Evolutionary conservation across 2,329 filamentous ascomycete genomes (phyloP).

Genomic region (Alternaria brassicicola): DNA sequence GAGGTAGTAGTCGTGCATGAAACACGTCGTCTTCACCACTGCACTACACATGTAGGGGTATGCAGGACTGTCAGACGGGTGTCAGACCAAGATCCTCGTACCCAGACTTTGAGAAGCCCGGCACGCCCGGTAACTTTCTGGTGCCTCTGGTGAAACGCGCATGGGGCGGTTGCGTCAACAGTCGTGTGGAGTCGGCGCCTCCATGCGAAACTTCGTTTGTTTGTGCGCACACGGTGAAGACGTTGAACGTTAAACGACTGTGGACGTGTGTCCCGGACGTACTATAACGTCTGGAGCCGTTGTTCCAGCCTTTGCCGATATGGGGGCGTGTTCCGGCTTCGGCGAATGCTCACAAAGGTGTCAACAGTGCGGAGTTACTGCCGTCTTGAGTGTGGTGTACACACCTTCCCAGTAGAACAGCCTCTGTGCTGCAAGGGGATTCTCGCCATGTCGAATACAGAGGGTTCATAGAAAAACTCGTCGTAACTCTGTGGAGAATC

Average conservation of each 20-base stretch:
- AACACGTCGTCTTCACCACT: conserved; percentile 6
- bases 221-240: conserved; percentile 9
- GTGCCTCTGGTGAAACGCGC: conserved; percentile 5
- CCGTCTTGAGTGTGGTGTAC: neutral
- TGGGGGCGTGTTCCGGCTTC: neutral
- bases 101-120: conserved; percentile 6
- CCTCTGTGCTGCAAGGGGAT: neutral
- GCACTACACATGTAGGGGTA: conserved; percentile 7
- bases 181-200: neutral
- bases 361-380: neutral
- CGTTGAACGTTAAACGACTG: conserved; percentile 9
- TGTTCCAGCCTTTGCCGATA: conserved; percentile 2
- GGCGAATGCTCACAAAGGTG: neutral
- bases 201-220: conserved; percentile 5
- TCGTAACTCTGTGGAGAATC: neutral
- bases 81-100: conserved; percentile 8
- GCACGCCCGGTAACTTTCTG: neutral
- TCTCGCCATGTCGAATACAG: neutral
- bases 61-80: conserved; percentile 12
- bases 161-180: conserved; percentile 9
- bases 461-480: neutral
- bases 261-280: neutral
- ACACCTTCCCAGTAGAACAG: neutral
- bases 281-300: conserved; percentile 6
- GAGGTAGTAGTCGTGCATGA: conserved; percentile 1